These are phyloP conservation scores for Tremella mesenterica DNA, from an alignment of 768 basidiomycete species.

Conservation along the genomic window DNA sequence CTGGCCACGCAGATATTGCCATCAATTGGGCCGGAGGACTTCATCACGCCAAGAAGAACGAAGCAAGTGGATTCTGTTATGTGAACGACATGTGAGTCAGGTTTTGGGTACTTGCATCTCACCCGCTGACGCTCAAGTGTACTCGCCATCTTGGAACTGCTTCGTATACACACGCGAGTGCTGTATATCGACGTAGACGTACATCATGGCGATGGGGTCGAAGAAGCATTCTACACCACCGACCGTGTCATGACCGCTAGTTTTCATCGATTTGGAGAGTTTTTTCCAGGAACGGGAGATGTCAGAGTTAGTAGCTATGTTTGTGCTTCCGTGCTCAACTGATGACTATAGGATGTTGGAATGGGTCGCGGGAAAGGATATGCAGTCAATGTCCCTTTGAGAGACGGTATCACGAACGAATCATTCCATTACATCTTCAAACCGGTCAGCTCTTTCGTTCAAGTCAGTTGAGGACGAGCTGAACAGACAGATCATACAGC, in stretches of 20 bases:
- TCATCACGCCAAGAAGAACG: constrained; percentile 98
- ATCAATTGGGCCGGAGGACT: constrained; percentile 98
- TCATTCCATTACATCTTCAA: constrained; percentile 80
- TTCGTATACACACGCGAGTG: constrained; percentile 64
- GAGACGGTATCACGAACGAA: constrained; percentile 90
- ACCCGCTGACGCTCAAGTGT: constrained; percentile 53
- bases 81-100: constrained; percentile 60
- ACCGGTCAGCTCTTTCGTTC: constrained; percentile 58
- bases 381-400: constrained; percentile 82
- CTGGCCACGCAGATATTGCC: constrained; percentile 68
- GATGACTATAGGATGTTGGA: constrained; percentile 59
- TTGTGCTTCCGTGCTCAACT: neutral
- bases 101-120: neutral
- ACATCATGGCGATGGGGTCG: constrained; percentile 97
- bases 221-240: constrained; percentile 96
- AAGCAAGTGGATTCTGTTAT: constrained; percentile 98
- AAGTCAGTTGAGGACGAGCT: neutral
- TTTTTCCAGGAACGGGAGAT: constrained; percentile 81
- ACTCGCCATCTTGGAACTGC: constrained; percentile 81
- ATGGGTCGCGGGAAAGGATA: constrained; percentile 72
- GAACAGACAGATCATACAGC: constrained; percentile 59
- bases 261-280: constrained; percentile 96
- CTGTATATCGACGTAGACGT: constrained; percentile 97
- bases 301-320: constrained; percentile 45
- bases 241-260: constrained; percentile 95